Evolutionary conservation across 306 rosid species (phyloP), one percentile per base, ranked within the genome.

Genomic region (Cyamopsis tetragonoloba): DNA sequence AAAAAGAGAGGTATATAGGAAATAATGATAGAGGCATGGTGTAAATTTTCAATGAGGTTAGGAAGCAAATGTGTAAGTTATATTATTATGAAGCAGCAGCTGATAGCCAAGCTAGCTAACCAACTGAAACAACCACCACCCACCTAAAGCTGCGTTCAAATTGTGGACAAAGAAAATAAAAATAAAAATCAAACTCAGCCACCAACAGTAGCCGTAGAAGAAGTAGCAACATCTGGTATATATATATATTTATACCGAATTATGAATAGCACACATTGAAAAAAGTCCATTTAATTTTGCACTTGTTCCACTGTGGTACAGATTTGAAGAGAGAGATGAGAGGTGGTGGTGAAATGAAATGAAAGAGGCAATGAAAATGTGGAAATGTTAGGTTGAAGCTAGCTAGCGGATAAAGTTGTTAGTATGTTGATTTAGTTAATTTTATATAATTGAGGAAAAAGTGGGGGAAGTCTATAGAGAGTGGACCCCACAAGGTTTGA

Each of bases 331-430:
- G 44, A 62, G 65, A 60, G 41, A n/a, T 7, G 6, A 15, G 26
- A 59, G 69, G 44, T 24, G 54, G 37, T 3, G 73, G 3, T 9
- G 31, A 47, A 34, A 23, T 41, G 31, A 30, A 80, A 53, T 30
- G 81, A 35, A 75, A 30, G 61, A 4, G 24, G 70, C 56, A 50
- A 66, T 82, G 73, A 71, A 82, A 78, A 70, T 64, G 17, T 58
- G 44, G 6, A 49, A 51, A 68, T 57, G 87, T 72, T 83, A 83
- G 87, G 87, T 79, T 79, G 66, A 56, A 55, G 84, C 55, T 35
- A 68, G 80, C 53, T 35, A 68, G 80, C 53, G 65, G 84, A 76
- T 72, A 76, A 83, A 76, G 75, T 69, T 68, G 72, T 57, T 58
- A 47, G n/a, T 12, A 26, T 41, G 12, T 72, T 51, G 11, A 51